Evolutionary conservation across 1,139 yeast genomes (phyloP).

Genomic region (Zygoascus hellenicus): DNA sequence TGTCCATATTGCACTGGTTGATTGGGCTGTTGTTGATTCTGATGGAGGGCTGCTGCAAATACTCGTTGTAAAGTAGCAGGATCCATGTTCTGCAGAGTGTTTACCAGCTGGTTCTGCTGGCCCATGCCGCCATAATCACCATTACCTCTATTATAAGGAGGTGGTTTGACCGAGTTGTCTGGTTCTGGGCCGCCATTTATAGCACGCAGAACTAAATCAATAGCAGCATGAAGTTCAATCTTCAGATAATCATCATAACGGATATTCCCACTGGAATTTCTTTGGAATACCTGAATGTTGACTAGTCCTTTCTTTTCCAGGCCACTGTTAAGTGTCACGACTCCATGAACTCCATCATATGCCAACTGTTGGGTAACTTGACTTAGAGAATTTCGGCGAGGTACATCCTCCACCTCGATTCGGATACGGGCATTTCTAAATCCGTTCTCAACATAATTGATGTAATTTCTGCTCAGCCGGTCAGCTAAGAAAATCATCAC

Average conservation of each 20-base stretch:
- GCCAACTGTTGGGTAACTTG: slow-evolving; percentile 72
- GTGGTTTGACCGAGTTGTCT: neutral
- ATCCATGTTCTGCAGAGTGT: slow-evolving; percentile 29
- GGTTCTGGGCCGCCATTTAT: slow-evolving; percentile 16
- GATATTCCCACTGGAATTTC: slow-evolving; percentile 61
- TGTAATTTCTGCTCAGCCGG: slow-evolving; percentile 49
- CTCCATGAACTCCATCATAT: slow-evolving; percentile 70
- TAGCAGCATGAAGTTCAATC: slow-evolving; percentile 59
- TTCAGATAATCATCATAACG: slow-evolving; percentile 78
- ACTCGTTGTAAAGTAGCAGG: slow-evolving; percentile 31
- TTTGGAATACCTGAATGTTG: slow-evolving; percentile 70
- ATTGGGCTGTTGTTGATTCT: slow-evolving; percentile 21
- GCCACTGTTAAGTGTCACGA: slow-evolving; percentile 55
- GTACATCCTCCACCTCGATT: slow-evolving; percentile 43
- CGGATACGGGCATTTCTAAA: slow-evolving; percentile 49
- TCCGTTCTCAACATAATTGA: slow-evolving; percentile 50
- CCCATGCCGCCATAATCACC: neutral
- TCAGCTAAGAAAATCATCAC: slow-evolving; percentile 64
- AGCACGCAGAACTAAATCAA: slow-evolving; percentile 39
- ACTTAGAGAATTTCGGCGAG: slow-evolving; percentile 47
- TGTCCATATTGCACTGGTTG: too few species aligned
- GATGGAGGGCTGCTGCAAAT: slow-evolving; percentile 29
- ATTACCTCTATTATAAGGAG: neutral
- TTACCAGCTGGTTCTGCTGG: slow-evolving; percentile 21
- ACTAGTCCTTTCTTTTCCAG: slow-evolving; percentile 39